Conservation (phyloP, 2,329 filamentous ascomycete species). For the Teratosphaeria gauchensis region DNA sequence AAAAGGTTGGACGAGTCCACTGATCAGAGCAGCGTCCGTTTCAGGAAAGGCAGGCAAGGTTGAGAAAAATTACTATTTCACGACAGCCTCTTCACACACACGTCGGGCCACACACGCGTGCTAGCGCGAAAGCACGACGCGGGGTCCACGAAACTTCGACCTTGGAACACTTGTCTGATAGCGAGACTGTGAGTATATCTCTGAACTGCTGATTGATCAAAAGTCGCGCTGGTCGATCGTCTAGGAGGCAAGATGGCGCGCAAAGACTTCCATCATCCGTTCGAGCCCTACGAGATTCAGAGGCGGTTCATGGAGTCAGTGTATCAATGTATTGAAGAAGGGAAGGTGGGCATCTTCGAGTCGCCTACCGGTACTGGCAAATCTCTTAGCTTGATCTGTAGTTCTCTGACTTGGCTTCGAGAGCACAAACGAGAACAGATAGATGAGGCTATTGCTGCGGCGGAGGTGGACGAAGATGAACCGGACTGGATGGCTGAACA, state of each 20-base stretch:
- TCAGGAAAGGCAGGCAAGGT: slow-evolving; percentile 36
- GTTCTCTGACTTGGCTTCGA: slow-evolving; percentile 82
- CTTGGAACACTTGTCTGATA: background rate
- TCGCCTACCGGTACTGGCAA: slow-evolving; percentile 85
- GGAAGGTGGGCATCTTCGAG: slow-evolving; percentile 80
- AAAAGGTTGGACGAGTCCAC: slow-evolving; percentile 6
- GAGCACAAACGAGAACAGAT: slow-evolving; percentile 58
- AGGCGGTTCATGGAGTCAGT: slow-evolving; percentile 76
- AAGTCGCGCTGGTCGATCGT: background rate
- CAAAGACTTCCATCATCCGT: slow-evolving; percentile 74
- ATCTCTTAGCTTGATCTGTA: slow-evolving; percentile 84
- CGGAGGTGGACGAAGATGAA: slow-evolving; percentile 52
- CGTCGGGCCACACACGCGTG: slow-evolving; percentile 11
- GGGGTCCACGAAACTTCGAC: background rate
- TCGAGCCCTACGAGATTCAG: slow-evolving; percentile 78
- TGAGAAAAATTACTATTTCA: slow-evolving; percentile 14
- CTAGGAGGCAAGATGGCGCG: slow-evolving; percentile 9
- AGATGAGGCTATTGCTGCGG: slow-evolving; percentile 43
- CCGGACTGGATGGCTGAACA: slow-evolving; percentile 79
- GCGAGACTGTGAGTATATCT: background rate
- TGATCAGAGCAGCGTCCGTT: slow-evolving; percentile 21
- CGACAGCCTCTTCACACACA: background rate
- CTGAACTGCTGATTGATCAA: background rate
- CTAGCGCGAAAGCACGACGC: slow-evolving; percentile 12
- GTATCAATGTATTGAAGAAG: slow-evolving; percentile 67